Percentiles rank a stretch among this genome's conserved stretches.
These are phyloP conservation scores for Gossypium herbaceum DNA, from an alignment of 345 rosid genomes.

Conservation along the genomic window DNA sequence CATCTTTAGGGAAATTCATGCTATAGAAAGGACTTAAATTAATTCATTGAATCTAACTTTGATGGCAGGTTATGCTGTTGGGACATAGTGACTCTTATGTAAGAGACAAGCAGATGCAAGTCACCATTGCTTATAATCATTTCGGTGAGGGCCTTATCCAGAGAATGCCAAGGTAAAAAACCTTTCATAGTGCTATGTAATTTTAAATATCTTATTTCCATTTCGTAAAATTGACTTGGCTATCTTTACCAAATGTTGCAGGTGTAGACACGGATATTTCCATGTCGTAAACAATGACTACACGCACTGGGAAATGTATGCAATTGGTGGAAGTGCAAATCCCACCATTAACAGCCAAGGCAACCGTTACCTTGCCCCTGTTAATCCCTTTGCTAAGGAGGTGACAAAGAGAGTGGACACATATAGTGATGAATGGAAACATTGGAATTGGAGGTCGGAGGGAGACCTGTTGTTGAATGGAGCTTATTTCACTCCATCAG, in stretches of 20 bases:
- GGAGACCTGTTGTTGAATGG: conserved; percentile 58
- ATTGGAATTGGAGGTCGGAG: conserved; percentile 69
- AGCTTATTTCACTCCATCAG: conserved; percentile 56
- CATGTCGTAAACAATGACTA: conserved; percentile 99
- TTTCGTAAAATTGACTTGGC: neutral
- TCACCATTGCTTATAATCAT: conserved; percentile 94
- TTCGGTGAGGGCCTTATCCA: conserved; percentile 97
- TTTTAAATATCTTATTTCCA: neutral
- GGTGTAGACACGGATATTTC: conserved; percentile 97
- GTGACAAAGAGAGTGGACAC: conserved; percentile 57
- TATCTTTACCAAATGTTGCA: conserved; percentile 23
- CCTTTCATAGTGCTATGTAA: neutral
- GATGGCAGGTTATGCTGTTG: conserved; percentile 71
- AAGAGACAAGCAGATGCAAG: conserved; percentile 92
- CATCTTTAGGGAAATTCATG: too few relatives aligned
- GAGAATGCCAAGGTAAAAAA: conserved; percentile 84
- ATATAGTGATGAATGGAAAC: conserved; percentile 31
- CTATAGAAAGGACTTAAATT: neutral
- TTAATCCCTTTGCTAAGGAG: conserved; percentile 66
- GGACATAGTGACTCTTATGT: conserved; percentile 93
- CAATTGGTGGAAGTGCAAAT: conserved; percentile 95
- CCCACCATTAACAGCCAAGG: conserved; percentile 99
- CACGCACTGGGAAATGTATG: conserved; percentile 99
- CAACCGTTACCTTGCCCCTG: conserved; percentile 86
- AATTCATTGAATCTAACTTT: neutral